Evolutionary conservation across 2,329 filamentous ascomycete species (phyloP).

Genomic region (Lachnellula willkommii): DNA sequence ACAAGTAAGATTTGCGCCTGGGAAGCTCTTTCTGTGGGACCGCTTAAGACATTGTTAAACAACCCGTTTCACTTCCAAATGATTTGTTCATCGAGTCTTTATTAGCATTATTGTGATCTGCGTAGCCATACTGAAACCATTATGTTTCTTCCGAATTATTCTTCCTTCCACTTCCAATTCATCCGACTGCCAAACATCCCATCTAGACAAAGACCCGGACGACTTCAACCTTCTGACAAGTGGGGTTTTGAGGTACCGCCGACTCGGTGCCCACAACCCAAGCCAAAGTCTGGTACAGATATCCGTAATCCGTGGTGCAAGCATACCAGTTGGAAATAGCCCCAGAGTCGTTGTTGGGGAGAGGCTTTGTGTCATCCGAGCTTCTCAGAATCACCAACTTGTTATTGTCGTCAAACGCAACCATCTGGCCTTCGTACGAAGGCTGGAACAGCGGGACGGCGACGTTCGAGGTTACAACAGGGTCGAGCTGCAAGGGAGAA

Average conservation of each 20-base stretch:
- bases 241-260: constrained; percentile 39
- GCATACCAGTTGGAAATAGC: constrained; percentile 38
- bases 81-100: not conserved
- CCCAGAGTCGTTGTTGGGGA: constrained; percentile 22
- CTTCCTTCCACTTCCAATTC: not conserved
- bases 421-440: constrained; percentile 20
- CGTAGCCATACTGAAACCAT: not conserved
- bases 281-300: constrained; percentile 38
- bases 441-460: constrained; percentile 37
- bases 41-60: too few species aligned
- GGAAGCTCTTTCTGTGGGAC: too few species aligned
- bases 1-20: too few species aligned
- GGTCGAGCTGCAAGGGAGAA: constrained; percentile 33
- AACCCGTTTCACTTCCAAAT: too few species aligned
- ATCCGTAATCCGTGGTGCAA: constrained; percentile 39
- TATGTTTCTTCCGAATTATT: not conserved
- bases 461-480: constrained; percentile 36
- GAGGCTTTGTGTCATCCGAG: constrained; percentile 35
- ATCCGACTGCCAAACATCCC: not conserved
- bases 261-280: constrained; percentile 37
- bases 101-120: not conserved
- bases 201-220: constrained; percentile 27
- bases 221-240: constrained; percentile 39
- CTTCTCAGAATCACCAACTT: constrained; percentile 37
- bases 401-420: constrained; percentile 38